Conservation (phyloP, 306 rosid genomes). For the Trichosanthes cucumerina region DNA sequence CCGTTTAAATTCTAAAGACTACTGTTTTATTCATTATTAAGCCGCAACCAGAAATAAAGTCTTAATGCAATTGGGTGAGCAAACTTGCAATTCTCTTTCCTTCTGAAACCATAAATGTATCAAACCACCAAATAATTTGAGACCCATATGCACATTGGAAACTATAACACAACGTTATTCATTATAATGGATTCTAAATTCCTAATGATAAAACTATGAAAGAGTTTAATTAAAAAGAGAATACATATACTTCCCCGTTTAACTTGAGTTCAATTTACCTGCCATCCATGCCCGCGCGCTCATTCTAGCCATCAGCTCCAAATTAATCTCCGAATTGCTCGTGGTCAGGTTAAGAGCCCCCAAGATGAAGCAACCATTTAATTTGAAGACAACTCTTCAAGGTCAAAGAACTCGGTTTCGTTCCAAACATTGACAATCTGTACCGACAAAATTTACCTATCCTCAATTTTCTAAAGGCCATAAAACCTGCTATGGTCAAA, state of each 20-base stretch:
- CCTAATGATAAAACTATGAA: neutral
- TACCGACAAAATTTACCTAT: neutral
- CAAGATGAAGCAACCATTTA: neutral
- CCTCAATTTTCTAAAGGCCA: neutral
- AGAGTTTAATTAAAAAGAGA: neutral
- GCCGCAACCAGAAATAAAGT: neutral
- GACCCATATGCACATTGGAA: neutral
- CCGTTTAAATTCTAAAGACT: neutral
- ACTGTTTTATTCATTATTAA: neutral
- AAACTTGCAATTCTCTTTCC: no score
- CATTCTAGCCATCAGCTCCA: neutral
- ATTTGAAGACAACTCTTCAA: neutral
- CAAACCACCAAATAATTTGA: neutral
- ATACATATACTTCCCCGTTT: neutral
- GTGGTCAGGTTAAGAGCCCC: neutral
- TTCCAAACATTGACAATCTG: neutral
- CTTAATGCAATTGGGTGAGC: no score
- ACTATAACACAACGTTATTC: neutral
- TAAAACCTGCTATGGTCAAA: neutral
- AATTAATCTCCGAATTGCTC: neutral
- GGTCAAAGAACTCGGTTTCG: neutral
- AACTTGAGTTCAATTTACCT: neutral
- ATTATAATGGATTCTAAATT: neutral
- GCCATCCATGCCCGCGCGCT: neutral
- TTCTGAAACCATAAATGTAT: neutral